phyloP scores from a whole-genome alignment of 352 stramenopile species.

The Phytophthora foliorum region DNA sequence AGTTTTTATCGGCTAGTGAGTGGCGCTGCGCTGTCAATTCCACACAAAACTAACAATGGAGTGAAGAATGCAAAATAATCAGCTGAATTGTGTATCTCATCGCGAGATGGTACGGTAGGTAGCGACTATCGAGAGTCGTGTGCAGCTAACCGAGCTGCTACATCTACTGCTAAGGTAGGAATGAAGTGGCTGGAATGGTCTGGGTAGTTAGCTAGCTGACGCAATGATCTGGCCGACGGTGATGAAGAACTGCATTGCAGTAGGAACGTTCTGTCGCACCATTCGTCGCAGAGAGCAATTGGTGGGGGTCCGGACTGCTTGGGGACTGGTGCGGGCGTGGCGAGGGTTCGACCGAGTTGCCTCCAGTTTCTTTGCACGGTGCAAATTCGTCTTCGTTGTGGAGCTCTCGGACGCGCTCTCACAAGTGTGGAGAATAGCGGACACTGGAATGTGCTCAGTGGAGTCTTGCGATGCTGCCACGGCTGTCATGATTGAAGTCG shows the following conservation, averaged over 20 bases:
- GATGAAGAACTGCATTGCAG: conserved; percentile 30
- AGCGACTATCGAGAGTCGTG: neutral
- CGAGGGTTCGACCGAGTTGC: neutral
- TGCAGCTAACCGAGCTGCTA: neutral
- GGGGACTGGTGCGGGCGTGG: neutral
- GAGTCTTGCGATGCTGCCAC: neutral
- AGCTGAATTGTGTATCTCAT: conserved; percentile 6
- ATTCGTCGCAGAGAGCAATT: conserved; percentile 17
- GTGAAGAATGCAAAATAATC: neutral
- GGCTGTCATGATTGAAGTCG: conserved; percentile 10
- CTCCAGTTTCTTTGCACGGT: neutral
- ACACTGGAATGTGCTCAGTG: neutral
- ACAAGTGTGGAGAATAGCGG: neutral
- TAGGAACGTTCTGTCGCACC: conserved; percentile 22
- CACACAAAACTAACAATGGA: too few relatives aligned
- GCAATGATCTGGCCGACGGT: conserved; percentile 31
- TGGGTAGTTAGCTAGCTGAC: conserved; percentile 10
- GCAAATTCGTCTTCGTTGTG: neutral
- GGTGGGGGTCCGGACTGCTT: neutral
- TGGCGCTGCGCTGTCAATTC: too few relatives aligned
- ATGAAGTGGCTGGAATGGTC: neutral
- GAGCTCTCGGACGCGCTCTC: too few relatives aligned
- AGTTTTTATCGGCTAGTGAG: too few relatives aligned
- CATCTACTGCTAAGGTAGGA: neutral
- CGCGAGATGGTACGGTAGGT: conserved; percentile 1